Base-by-base conservation (phyloP, 306 rosid species). In the Luffa acutangula region DNA sequence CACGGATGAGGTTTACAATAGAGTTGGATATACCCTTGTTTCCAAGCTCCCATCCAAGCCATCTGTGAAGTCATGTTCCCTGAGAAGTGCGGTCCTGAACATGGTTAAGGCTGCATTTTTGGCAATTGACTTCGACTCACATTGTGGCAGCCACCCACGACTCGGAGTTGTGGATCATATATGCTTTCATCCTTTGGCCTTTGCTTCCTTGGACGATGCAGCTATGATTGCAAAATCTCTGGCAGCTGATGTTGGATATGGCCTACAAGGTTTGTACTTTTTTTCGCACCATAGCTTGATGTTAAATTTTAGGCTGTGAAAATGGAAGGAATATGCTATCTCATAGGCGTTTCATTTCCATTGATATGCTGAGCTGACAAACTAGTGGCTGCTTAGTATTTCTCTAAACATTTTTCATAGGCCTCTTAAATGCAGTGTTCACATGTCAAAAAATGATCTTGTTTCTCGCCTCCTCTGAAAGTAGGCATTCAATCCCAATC, bases 1-100 rank as follows among this genome's bases (percentile, higher is more conserved):
- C 83, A 91, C 86, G 76, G 98, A 91, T 86, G 92, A 80, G 74
- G 74, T 89, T 31, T 95, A 95, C 81, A 91, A 95, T 77, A 91
- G 97, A 86, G 96, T 95, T 80, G 98, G 97, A 45, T 92, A 90
- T 87, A 92, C 97, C 4, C 90, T 95, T 78, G 96, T 92, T 66
- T 87, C 97, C 73, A 80, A 92, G 80, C 75, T 95, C 82, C 66
- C 80, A 63, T 72, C 86, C 10, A 12, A 25, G 4, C 79, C 81
- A 2, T 77, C 81, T 81, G 48, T 9, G 0, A 71, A 79, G 25
- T 79, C 89, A 63, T 87, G 89, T 75, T 83, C 88, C 71, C 85
- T 91, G 83, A 87, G 80, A 84, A 83, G 82, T 85, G 91, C 98
- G 9, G 91, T 89, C 67, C 79, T 88, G 54, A 86, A 93, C 75